Conservation (phyloP, 208 protist species). For the Leishmania tropica region DNA sequence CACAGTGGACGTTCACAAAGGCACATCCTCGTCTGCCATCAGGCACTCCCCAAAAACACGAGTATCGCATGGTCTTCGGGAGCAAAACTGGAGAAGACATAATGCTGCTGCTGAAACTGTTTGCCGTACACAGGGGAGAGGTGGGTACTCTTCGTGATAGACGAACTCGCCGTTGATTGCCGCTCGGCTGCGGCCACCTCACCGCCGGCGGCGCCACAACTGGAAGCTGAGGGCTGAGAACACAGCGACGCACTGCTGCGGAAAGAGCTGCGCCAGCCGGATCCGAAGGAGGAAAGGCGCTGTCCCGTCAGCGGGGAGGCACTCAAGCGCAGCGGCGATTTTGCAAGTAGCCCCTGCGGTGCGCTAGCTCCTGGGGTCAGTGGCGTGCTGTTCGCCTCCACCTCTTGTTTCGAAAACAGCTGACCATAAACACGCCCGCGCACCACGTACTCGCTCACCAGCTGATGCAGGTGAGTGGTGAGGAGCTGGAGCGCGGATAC, state of each 20-base stretch:
- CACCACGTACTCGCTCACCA: constrained; percentile 71
- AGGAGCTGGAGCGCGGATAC: constrained; percentile 42
- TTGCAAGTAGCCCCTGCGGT: neutral
- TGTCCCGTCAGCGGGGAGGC: neutral
- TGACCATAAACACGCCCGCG: constrained; percentile 59
- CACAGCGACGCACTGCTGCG: neutral
- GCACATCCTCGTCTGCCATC: neutral
- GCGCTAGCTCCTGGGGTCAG: constrained; percentile 12
- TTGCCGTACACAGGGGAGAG: constrained; percentile 24
- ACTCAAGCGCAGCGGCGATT: neutral
- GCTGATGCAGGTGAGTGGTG: constrained; percentile 50
- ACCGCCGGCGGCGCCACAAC: neutral
- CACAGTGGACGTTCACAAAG: neutral
- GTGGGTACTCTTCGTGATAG: constrained; percentile 20
- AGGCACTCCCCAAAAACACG: constrained; percentile 40
- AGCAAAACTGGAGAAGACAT: constrained; percentile 39
- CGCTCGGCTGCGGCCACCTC: neutral
- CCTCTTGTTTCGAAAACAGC: constrained; percentile 58
- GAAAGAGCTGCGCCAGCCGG: constrained; percentile 2
- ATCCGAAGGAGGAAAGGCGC: neutral
- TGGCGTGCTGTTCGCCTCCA: constrained; percentile 35
- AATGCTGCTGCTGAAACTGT: constrained; percentile 29
- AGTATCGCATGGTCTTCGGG: constrained; percentile 34
- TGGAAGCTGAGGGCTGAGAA: neutral
- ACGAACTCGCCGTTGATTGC: neutral